Percentiles rank a stretch among this genome's conserved stretches.
Evolutionary conservation across 768 basidiomycete species (phyloP).

Genomic region (Panellus pusillus): DNA sequence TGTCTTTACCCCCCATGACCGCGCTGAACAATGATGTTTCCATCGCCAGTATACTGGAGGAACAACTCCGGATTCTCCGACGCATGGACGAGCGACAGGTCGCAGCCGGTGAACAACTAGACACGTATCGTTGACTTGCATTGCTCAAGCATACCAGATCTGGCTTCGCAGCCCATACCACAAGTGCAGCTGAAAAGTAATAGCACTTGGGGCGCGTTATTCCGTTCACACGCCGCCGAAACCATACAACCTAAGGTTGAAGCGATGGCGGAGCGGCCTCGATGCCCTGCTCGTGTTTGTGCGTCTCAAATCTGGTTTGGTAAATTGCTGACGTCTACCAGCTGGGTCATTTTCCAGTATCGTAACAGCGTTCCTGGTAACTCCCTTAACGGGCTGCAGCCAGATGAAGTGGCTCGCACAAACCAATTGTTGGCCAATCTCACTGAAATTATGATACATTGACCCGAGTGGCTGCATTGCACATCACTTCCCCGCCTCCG

Average conservation of each 20-base stretch:
- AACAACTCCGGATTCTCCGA: too few relatives aligned
- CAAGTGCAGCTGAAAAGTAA: neutral
- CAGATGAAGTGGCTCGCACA: conserved; percentile 18
- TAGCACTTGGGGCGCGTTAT: neutral
- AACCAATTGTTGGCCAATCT: conserved; percentile 33
- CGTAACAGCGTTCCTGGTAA: neutral
- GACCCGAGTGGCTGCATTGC: neutral
- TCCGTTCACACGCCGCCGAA: neutral
- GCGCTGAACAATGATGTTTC: too few relatives aligned
- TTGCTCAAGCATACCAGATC: neutral
- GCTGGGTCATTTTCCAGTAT: conserved; percentile 1
- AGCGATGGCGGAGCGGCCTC: neutral
- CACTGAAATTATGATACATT: conserved; percentile 20
- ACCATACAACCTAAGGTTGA: neutral
- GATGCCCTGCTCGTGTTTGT: conserved; percentile 1
- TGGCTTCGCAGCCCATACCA: neutral
- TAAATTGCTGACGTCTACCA: neutral
- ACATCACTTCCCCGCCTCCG: neutral
- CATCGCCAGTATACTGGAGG: too few relatives aligned
- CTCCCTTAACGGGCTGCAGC: neutral
- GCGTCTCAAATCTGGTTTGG: neutral
- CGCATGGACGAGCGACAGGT: too few relatives aligned
- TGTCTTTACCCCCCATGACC: too few relatives aligned
- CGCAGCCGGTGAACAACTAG: too few relatives aligned
- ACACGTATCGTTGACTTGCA: too few relatives aligned